These are phyloP conservation scores for Trichosporon coremiiforme DNA, from an alignment of 1,284 basidiomycete genomes.

Conservation along the genomic window DNA sequence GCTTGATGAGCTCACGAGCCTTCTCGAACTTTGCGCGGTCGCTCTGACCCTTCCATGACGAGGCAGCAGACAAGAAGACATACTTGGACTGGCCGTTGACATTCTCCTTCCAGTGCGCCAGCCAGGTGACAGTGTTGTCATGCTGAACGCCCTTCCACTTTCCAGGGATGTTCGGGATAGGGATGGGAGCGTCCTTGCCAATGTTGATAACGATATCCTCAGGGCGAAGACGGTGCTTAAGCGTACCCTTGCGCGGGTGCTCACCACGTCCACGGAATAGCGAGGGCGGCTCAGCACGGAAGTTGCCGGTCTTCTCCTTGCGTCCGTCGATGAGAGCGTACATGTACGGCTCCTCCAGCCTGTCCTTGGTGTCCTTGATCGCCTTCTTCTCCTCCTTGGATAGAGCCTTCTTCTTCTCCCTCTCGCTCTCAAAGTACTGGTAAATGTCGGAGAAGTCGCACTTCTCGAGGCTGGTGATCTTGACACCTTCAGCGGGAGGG, in stretches of 20 bases:
- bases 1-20: conserved; percentile 85
- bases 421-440: conserved; percentile 88
- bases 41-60: conserved; percentile 92
- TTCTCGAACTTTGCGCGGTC: conserved; percentile 97
- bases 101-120: conserved; percentile 96
- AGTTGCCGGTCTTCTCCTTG: conserved; percentile 98
- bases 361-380: conserved; percentile 80
- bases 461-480: conserved; percentile 74
- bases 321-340: conserved; percentile 88
- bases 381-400: conserved; percentile 85
- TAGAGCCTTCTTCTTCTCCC: conserved; percentile 88
- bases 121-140: conserved; percentile 94
- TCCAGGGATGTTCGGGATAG: conserved; percentile 82
- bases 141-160: conserved; percentile 81
- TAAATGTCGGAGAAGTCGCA: conserved; percentile 97
- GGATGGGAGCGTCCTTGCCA: conserved; percentile 70
- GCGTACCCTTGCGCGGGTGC: conserved; percentile 93
- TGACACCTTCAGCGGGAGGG: conserved; percentile 71
- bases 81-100: conserved; percentile 91
- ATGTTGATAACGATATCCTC: conserved; percentile 96
- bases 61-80: conserved; percentile 93
- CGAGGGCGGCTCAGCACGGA: conserved; percentile 96
- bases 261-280: conserved; percentile 97
- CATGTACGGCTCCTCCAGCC: conserved; percentile 79
- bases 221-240: conserved; percentile 87